Evolutionary conservation across 2,329 filamentous ascomycete genomes (phyloP).

Genomic region (Phyllosticta citribraziliensis): DNA sequence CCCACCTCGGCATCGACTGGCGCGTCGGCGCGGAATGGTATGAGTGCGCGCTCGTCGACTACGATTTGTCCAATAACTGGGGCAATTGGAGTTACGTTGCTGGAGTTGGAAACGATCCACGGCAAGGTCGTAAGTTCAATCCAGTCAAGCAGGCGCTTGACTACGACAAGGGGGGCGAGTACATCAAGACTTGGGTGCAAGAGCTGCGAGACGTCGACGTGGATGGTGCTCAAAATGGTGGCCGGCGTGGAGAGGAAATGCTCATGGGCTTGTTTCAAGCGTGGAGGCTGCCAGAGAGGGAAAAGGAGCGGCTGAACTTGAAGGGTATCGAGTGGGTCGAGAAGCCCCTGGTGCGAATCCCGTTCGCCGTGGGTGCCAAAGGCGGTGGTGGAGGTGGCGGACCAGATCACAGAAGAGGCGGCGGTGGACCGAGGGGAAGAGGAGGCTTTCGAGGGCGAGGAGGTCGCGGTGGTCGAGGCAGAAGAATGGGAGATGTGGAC

Average conservation of each 20-base stretch:
- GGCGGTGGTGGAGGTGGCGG: conserved; percentile 25
- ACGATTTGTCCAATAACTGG: conserved; percentile 70
- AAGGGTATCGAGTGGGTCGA: conserved; percentile 55
- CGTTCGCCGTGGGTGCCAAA: conserved; percentile 47
- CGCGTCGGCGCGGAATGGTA: conserved; percentile 75
- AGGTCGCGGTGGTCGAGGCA: conserved; percentile 4
- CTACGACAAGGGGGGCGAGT: conserved; percentile 61
- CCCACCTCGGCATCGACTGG: conserved; percentile 70
- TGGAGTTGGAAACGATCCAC: conserved; percentile 70
- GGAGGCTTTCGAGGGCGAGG: conserved; percentile 14
- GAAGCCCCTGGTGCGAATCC: conserved; percentile 54
- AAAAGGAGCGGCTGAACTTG: conserved; percentile 48
- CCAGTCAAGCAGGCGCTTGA: conserved; percentile 72
- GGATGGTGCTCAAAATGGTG: conserved; percentile 19
- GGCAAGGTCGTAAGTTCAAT: conserved; percentile 67
- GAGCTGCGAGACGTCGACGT: conserved; percentile 49
- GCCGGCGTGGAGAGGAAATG: conserved; percentile 22
- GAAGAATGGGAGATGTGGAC: conserved; percentile 12
- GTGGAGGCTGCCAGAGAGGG: conserved; percentile 52
- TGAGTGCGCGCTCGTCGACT: conserved; percentile 63
- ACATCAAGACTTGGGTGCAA: conserved; percentile 63
- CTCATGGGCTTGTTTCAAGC: conserved; percentile 58
- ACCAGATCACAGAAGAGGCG: conserved; percentile 12
- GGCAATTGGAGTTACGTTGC: conserved; percentile 76
- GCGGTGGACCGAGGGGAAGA: conserved; percentile 17